Evolutionary conservation across 805 yeast species (phyloP).

Genomic region (Starmerella vitae): DNA sequence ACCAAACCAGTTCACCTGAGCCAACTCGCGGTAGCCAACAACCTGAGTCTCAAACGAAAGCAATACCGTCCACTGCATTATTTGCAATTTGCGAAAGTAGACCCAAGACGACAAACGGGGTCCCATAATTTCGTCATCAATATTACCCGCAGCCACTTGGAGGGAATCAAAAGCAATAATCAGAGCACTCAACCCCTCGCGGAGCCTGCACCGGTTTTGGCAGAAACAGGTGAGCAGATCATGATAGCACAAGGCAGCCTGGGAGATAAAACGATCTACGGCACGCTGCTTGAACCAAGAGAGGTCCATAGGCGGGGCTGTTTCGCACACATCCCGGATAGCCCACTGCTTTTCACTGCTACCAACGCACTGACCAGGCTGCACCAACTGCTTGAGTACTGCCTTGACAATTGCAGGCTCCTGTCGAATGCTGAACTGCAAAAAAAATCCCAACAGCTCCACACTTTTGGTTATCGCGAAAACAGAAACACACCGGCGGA

Average conservation of each 20-base stretch:
- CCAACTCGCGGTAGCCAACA: slow-evolving; percentile 57
- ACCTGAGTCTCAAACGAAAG: slow-evolving; percentile 65
- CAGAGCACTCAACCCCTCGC: slow-evolving; percentile 54
- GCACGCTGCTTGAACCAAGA: slow-evolving; percentile 17
- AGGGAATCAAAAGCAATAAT: slow-evolving; percentile 58
- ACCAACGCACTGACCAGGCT: slow-evolving; percentile 13
- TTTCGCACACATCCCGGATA: slow-evolving; percentile 32
- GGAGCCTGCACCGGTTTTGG: slow-evolving; percentile 69
- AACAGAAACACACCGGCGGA: slow-evolving; percentile 15
- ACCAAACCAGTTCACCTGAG: slow-evolving; percentile 55
- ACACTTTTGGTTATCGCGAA: slow-evolving; percentile 19
- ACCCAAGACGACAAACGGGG: slow-evolving; percentile 46
- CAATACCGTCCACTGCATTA: slow-evolving; percentile 60
- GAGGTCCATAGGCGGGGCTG: slow-evolving; percentile 18
- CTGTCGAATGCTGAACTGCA: slow-evolving; percentile 22
- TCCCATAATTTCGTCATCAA: slow-evolving; percentile 36
- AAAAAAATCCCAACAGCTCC: slow-evolving; percentile 25
- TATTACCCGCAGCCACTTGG: slow-evolving; percentile 58
- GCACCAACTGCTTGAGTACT: slow-evolving; percentile 16
- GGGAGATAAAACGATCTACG: slow-evolving; percentile 24
- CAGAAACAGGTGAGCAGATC: slow-evolving; percentile 35
- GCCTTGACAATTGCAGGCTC: slow-evolving; percentile 24
- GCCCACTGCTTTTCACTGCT: slow-evolving; percentile 22
- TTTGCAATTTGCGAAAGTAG: slow-evolving; percentile 47
- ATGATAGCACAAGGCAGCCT: slow-evolving; percentile 33